Base-by-base conservation (phyloP, 1,139 yeast species). In the Debaryomyces udenii region DNA sequence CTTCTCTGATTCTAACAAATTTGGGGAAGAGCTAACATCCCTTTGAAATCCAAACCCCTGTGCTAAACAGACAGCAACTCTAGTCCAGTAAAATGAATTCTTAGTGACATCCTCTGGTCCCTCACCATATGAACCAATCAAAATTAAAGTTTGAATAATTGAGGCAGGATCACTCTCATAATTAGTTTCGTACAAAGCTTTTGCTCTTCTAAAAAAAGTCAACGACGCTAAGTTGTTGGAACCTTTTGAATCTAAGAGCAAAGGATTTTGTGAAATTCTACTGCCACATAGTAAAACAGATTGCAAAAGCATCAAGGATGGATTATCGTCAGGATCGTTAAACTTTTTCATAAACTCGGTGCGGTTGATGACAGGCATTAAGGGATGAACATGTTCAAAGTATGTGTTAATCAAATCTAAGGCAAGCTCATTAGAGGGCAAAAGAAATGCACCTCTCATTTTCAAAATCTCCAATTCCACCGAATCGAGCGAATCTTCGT, bases 41-140 rank as follows among this genome's bases (percentile, higher is more conserved):
- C 90, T 70, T 57, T 87, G 93, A 53, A 86, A 73, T 1, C 94
- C 94, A 59, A 82, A 81, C 9, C 91, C 90, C 55, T 85, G 93
- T 2, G 94, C 94, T 39, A 85, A 73, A 9, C 83, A 77, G 27
- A 85, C 72, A 0, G 90, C 93, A 2, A 82, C 80, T 39, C 88
- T 72, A 3, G 86, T 80, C 95, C 95, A 86, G 59, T 84, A 86
- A 57, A 78, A 84, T 2, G 84, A 81, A 56, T 85, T 86, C 44
- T 83, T 82, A 31, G 87, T 78, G 26, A 84, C 84, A 54, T 82
- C 88, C 50, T 86, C 90, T 9, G 89, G 87, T 5, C 88, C 88
- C 51, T 85, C 94, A 81, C 88, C 81, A 64, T 82, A 83, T 55
- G 85, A 76, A 2, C 86, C 82, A 46, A 87, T 76, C 35, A 86